Conservation (phyloP, 2,329 filamentous ascomycete species). For the Curvularia eragrostidis region DNA sequence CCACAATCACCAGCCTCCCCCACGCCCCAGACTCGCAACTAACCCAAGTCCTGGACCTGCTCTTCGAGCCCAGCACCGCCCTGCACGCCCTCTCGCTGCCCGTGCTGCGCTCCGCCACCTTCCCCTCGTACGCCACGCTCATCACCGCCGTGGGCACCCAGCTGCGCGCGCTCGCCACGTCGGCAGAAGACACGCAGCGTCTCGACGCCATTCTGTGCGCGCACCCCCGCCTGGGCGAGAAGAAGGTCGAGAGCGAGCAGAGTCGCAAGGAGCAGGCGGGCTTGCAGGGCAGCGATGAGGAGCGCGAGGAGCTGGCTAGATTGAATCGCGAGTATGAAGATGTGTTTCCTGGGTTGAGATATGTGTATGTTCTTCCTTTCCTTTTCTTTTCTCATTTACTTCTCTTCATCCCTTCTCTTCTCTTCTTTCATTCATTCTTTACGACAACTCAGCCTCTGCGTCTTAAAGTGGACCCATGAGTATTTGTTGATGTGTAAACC, state of each 20-base stretch:
- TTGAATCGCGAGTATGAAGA: conserved; percentile 82
- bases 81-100: conserved; percentile 77
- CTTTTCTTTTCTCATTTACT: not conserved
- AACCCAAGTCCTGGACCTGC: conserved; percentile 70
- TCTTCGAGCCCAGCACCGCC: conserved; percentile 82
- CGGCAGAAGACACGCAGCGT: conserved; percentile 60
- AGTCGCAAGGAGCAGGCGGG: conserved; percentile 83
- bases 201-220: conserved; percentile 78
- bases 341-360: conserved; percentile 81
- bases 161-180: conserved; percentile 56
- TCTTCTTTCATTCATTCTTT: not conserved
- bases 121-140: conserved; percentile 71
- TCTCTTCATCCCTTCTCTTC: too few species aligned
- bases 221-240: conserved; percentile 83
- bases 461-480: too few species aligned
- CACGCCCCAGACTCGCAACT: conserved; percentile 63
- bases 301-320: conserved; percentile 62
- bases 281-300: conserved; percentile 61
- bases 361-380: conserved; percentile 63
- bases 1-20: conserved; percentile 63
- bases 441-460: too few species aligned
- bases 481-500: not conserved
- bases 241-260: conserved; percentile 80
- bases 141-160: conserved; percentile 70
- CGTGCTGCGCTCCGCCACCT: conserved; percentile 65